Conservation (phyloP, 345 rosid genomes). For the Laguncularia racemosa region DNA sequence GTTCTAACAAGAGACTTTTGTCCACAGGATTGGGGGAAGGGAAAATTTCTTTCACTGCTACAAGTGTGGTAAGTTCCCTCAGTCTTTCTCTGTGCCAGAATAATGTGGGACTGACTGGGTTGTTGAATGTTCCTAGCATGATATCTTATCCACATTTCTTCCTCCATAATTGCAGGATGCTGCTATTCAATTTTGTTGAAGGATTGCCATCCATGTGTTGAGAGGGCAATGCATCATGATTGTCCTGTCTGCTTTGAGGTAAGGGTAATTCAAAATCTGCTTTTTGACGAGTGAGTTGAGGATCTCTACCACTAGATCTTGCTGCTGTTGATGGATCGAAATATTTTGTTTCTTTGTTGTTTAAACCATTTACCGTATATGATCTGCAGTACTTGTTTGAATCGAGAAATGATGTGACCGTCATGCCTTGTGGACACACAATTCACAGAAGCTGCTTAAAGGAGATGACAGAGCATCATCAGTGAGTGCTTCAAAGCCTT, state of each 20-base stretch:
- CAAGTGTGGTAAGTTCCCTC: constrained; percentile 70
- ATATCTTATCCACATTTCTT: too few relatives aligned
- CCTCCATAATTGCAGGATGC: constrained; percentile 41
- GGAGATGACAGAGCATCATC: constrained; percentile 77
- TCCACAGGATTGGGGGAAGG: constrained; percentile 62
- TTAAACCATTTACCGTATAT: too few relatives aligned
- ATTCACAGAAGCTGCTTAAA: constrained; percentile 69
- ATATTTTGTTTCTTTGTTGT: neutral
- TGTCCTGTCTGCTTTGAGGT: constrained; percentile 97
- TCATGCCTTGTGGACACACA: constrained; percentile 85
- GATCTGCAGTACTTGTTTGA: constrained; percentile 65
- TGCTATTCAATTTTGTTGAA: constrained; percentile 69
- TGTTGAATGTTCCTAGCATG: too few relatives aligned
- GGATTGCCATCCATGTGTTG: constrained; percentile 81
- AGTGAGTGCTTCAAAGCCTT: constrained; percentile 31
- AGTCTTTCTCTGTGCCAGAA: too few relatives aligned
- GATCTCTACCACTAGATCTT: too few relatives aligned
- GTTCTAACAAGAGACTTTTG: too few relatives aligned
- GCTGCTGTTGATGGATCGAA: neutral
- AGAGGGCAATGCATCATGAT: constrained; percentile 97
- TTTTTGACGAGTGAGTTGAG: neutral
- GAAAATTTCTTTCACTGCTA: constrained; percentile 85
- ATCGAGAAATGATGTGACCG: constrained; percentile 61
- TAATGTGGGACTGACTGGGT: too few relatives aligned
- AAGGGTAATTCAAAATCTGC: neutral